Conservation (phyloP, 139 green algal species). For the Volvox reticuliferus region DNA sequence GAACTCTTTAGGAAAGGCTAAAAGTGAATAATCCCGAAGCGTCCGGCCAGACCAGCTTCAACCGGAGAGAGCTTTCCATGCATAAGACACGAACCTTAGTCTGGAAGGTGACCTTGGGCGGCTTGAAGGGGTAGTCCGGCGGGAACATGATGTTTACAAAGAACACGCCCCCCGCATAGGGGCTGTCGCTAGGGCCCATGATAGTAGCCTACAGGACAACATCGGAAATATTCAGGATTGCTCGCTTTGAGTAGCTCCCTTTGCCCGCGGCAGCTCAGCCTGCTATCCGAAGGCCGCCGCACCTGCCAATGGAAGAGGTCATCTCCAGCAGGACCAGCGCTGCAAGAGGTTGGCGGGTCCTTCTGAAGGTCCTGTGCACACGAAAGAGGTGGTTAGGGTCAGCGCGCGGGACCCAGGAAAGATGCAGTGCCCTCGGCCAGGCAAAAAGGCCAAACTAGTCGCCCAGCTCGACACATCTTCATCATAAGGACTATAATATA, state of each 20-base stretch:
- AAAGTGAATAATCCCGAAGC: not conserved
- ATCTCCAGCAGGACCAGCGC: constrained; percentile 84
- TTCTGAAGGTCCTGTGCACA: constrained; percentile 88
- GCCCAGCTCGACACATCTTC: no score
- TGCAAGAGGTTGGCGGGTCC: constrained; percentile 94
- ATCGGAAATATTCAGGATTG: not conserved
- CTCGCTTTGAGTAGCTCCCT: not conserved
- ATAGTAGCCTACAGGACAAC: constrained; percentile 38
- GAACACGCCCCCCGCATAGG: constrained; percentile 96
- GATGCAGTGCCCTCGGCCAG: no score
- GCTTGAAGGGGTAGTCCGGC: constrained; percentile 91
- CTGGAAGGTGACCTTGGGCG: constrained; percentile 94
- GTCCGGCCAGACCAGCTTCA: no score
- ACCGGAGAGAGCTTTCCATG: no score
- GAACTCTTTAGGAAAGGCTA: not conserved
- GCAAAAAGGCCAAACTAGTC: no score
- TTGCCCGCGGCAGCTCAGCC: not conserved
- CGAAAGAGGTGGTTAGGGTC: not conserved
- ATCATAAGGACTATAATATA: no score
- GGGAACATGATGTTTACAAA: constrained; percentile 97
- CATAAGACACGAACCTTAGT: constrained; percentile 76
- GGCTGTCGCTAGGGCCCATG: constrained; percentile 82
- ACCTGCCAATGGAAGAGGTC: constrained; percentile 97
- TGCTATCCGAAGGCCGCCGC: constrained; percentile 23
- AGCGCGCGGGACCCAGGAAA: no score